Conservation (phyloP, 805 yeast species). For the Nakazawaea wyomingensis region DNA sequence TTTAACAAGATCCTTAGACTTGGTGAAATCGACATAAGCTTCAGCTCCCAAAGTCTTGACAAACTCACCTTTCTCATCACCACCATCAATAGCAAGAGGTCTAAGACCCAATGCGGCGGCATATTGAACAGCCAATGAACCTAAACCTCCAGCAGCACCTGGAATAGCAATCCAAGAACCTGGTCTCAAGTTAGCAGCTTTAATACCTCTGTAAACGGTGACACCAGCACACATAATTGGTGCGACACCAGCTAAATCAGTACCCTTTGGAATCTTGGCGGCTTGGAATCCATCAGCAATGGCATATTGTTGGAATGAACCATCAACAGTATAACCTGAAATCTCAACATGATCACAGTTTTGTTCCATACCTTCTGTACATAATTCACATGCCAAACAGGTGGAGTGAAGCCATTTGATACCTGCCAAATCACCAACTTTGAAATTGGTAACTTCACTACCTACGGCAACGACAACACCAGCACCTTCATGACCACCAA, state of each 20-base stretch:
- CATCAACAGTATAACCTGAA: not conserved
- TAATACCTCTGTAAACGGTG: not conserved
- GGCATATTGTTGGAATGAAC: not conserved
- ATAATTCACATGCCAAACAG: slow-evolving; percentile 72
- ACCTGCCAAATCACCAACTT: slow-evolving; percentile 79
- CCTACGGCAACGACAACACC: slow-evolving; percentile 81
- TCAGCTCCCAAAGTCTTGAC: slow-evolving; percentile 59
- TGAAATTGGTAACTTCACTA: slow-evolving; percentile 58
- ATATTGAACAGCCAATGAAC: not conserved
- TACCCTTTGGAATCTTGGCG: not conserved
- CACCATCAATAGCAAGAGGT: not conserved
- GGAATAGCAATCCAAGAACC: not conserved
- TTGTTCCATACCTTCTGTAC: slow-evolving; percentile 12
- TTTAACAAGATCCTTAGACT: slow-evolving; percentile 47
- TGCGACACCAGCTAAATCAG: not conserved
- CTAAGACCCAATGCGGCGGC: not conserved
- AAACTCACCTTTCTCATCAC: not conserved
- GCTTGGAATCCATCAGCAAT: not conserved
- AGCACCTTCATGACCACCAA: slow-evolving; percentile 90
- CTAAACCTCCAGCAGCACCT: not conserved
- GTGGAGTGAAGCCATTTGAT: slow-evolving; percentile 80
- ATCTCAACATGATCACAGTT: not conserved
- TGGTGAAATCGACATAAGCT: slow-evolving; percentile 53
- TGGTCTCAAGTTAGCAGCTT: not conserved
- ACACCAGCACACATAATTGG: not conserved